phyloP scores from a whole-genome alignment of 768 basidiomycete genomes.

The Lentinula edodes region DNA sequence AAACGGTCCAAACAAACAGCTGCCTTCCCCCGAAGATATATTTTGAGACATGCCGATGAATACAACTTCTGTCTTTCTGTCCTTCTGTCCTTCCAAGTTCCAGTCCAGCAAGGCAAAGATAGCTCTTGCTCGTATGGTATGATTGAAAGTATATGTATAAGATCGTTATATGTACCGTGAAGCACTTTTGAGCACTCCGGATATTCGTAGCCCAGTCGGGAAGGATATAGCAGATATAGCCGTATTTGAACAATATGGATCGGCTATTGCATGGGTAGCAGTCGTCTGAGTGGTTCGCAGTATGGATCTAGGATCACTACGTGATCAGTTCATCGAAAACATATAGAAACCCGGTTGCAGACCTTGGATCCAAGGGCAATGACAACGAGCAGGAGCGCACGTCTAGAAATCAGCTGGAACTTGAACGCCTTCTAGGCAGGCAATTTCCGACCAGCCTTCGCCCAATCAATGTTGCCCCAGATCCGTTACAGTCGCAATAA shows the following conservation, averaged over 20 bases:
- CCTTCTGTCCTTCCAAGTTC: background rate
- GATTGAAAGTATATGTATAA: background rate
- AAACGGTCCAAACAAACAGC: background rate
- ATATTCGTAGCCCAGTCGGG: background rate
- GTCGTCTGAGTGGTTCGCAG: background rate
- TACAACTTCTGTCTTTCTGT: background rate
- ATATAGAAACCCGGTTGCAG: background rate
- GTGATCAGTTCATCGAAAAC: background rate
- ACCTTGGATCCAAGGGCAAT: background rate
- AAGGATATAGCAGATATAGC: background rate
- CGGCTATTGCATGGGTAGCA: background rate
- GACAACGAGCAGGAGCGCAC: conserved; percentile 11
- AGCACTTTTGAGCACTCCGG: background rate
- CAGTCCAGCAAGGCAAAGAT: background rate
- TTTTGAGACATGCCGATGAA: background rate
- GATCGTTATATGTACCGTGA: background rate
- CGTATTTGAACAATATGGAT: background rate
- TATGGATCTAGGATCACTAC: no score
- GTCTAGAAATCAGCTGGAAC: conserved; percentile 38
- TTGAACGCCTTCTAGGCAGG: conserved; percentile 57
- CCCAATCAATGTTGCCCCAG: conserved; percentile 76
- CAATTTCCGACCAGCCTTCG: conserved; percentile 58
- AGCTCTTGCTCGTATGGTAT: background rate
- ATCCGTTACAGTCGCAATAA: conserved; percentile 73
- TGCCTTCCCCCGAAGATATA: background rate